Base-by-base conservation (phyloP, 1,284 basidiomycete genomes). In the Crucibulum cyathiforme region DNA sequence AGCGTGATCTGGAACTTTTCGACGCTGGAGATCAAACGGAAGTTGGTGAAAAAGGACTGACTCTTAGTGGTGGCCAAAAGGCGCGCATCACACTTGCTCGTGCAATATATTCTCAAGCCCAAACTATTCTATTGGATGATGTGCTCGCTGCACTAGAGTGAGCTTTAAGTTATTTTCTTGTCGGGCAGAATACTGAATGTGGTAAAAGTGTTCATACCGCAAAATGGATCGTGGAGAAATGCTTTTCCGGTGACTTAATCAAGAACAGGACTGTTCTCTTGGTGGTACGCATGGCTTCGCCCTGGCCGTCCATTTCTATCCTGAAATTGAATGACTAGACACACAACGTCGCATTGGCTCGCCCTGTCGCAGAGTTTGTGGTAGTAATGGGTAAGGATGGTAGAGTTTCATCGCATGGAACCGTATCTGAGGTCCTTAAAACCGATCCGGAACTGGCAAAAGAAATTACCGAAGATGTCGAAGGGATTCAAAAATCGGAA, bases 201-300 rank as follows among this genome's bases (percentile, higher is more conserved):
- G 24, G 2, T 24, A 24, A 24, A 24, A 24, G 24, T 24, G 24
- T 24, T 24, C 24, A 24, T 24, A 24, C 24, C 24, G 81, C 90
- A 0, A 85, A 85, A 62, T 92, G 85, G 84, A 87, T 93, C 58
- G 84, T 92, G n/a, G 85, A 91, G 24, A 85, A 90, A 56, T 89
- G 90, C 63, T 85, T 94, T 73, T 73, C 76, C 49, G 89, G 90
- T 7, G 85, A 89, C 60, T 76, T 93, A 6, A 75, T 93, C 41
- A 74, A 79, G 36, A 88, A 84, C 9, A 81, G 91, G 43, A 93
- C 92, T 1, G 79, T 93, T 36, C 73, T 93, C 31, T 51, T 64
- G 13, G 55, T 59, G 37, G 58, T 63, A 48, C 24, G 24, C 24
- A 24, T 24, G 24, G 24, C 24, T 24, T 24, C 24, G 24, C 24